Evolutionary conservation across 768 basidiomycete genomes (phyloP).

Genomic region (Gloeostereum incarnatum): DNA sequence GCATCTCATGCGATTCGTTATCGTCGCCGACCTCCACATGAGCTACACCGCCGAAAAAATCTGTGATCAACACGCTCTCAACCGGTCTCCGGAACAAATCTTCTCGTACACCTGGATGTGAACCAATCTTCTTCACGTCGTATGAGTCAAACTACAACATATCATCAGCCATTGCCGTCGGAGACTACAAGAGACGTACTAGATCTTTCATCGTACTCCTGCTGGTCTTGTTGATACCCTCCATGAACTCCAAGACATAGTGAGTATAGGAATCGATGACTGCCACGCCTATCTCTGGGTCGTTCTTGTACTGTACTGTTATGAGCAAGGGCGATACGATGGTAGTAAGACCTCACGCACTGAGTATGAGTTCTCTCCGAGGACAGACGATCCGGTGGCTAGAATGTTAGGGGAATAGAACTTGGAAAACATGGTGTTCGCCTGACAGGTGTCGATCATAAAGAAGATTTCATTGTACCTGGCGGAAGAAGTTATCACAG

Average conservation of each 20-base stretch:
- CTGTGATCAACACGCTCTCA: constrained; percentile 47
- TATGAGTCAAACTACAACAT: constrained; percentile 72
- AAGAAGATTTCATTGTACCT: constrained; percentile 95
- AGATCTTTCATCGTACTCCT: constrained; percentile 73
- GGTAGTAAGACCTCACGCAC: constrained; percentile 31
- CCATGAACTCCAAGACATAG: constrained; percentile 84
- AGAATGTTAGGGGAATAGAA: constrained; percentile 91
- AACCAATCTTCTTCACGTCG: constrained; percentile 64
- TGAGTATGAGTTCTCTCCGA: constrained; percentile 91
- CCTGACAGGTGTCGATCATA: constrained; percentile 98
- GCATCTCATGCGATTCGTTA: no score
- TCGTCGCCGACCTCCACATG: constrained; percentile 51
- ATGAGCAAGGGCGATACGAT: neutral
- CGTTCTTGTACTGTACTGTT: constrained; percentile 70
- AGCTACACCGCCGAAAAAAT: constrained; percentile 59
- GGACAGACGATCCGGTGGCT: constrained; percentile 77
- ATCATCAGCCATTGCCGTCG: neutral
- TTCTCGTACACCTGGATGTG: constrained; percentile 82
- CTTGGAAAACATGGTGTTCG: constrained; percentile 90
- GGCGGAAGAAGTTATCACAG: no score
- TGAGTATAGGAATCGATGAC: constrained; percentile 96
- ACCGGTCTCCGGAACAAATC: constrained; percentile 70
- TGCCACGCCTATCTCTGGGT: constrained; percentile 89
- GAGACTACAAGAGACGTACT: constrained; percentile 33
- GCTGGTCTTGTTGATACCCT: constrained; percentile 87